A percentile compares a stretch with the other conserved stretches of the same genome.
phyloP scores from a whole-genome alignment of 176 grass and related monocot species.

The Oryza australiensis region DNA sequence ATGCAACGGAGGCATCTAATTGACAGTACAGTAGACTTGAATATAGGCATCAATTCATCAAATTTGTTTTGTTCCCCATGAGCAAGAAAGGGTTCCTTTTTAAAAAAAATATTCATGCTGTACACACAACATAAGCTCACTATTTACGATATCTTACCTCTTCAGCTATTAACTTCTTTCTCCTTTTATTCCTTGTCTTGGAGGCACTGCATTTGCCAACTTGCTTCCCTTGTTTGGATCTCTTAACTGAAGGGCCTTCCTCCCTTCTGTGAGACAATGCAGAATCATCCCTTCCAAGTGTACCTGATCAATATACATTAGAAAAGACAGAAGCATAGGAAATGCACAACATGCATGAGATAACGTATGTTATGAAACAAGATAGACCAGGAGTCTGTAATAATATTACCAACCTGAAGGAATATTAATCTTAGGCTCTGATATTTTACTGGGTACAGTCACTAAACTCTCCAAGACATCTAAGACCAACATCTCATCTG shows the following conservation, averaged over 20 bases:
- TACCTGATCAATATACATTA: constrained; percentile 30
- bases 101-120: not conserved
- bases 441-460: constrained; percentile 37
- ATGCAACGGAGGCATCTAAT: not conserved
- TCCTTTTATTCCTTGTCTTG: constrained; percentile 29
- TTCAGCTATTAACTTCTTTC: constrained; percentile 35
- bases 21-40: constrained; percentile 5
- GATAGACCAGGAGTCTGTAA: not conserved
- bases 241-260: constrained; percentile 19
- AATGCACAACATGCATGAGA: constrained; percentile 18
- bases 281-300: constrained; percentile 30
- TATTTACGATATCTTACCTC: constrained; percentile 33
- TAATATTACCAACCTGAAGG: constrained; percentile 50
- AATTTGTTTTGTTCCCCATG: not conserved
- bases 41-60: not conserved
- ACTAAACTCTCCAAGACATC: constrained; percentile 56
- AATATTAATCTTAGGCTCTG: constrained; percentile 27
- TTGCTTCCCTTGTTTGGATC: constrained; percentile 33
- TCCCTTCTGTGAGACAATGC: constrained; percentile 29
- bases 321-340: constrained; percentile 24
- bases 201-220: constrained; percentile 29
- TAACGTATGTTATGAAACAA: constrained; percentile 18
- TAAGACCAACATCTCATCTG: constrained; percentile 63
- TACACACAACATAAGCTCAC: constrained; percentile 1
- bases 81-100: not conserved